phyloP scores from a whole-genome alignment of 2,329 filamentous ascomycete genomes.

The Clonostachys byssicola region DNA sequence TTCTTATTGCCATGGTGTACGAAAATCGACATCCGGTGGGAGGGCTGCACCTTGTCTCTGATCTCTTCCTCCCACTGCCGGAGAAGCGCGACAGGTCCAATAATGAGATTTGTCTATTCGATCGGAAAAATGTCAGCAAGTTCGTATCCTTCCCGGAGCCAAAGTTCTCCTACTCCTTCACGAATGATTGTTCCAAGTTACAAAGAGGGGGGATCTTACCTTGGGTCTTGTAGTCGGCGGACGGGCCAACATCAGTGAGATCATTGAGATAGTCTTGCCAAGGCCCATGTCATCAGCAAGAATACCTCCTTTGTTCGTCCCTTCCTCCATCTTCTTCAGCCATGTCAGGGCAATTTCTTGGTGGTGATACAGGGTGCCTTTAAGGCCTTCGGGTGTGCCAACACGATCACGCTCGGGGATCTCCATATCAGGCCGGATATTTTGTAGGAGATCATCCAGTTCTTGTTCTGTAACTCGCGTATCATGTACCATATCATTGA shows the following conservation, averaged over 20 bases:
- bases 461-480: conserved; percentile 49
- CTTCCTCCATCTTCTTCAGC: conserved; percentile 77
- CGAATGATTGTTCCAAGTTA: background rate
- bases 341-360: conserved; percentile 80
- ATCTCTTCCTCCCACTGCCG: conserved; percentile 86
- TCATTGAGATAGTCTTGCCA: conserved; percentile 82
- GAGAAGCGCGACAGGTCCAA: conserved; percentile 76
- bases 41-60: conserved; percentile 57
- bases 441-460: conserved; percentile 64
- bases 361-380: conserved; percentile 70
- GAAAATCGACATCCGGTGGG: conserved; percentile 58
- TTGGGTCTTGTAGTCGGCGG: conserved; percentile 44
- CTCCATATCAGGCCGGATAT: conserved; percentile 70
- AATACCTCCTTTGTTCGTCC: conserved; percentile 80
- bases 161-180: too few relatives aligned
- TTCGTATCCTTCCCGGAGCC: background rate
- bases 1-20: conserved; percentile 68
- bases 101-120: conserved; percentile 69
- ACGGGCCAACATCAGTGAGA: conserved; percentile 70
- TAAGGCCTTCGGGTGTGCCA: conserved; percentile 66
- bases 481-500: conserved; percentile 29
- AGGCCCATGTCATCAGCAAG: conserved; percentile 92
- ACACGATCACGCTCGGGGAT: conserved; percentile 58
- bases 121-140: background rate
- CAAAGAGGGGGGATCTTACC: conserved; percentile 9